A percentile compares a stretch with the other conserved stretches of the same genome.
Conservation (phyloP, 371 early-diverging fungal genomes). For the Syncephalastrum racemosum region DNA sequence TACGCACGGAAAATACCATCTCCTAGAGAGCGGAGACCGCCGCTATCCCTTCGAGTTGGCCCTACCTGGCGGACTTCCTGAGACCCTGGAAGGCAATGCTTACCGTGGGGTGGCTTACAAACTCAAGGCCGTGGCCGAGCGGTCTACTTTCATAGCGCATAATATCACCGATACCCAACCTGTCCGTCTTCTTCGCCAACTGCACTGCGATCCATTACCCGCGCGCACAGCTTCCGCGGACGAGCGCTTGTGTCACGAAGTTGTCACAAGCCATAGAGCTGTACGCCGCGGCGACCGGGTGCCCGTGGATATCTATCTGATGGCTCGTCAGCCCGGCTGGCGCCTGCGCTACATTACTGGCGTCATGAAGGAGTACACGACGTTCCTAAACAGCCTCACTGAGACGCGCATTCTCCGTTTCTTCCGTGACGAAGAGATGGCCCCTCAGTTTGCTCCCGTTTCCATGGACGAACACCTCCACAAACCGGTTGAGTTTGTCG, state of each 20-base stretch:
- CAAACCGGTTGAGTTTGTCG: conserved; percentile 21
- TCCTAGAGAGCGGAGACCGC: conserved; percentile 19
- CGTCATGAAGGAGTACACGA: conserved; percentile 43
- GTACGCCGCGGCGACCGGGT: conserved; percentile 35
- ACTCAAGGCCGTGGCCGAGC: conserved; percentile 36
- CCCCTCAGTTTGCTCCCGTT: conserved; percentile 2
- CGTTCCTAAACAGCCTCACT: conserved; percentile 13
- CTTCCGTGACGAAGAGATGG: conserved; percentile 24
- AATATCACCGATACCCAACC: conserved; percentile 24
- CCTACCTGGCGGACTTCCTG: conserved; percentile 37
- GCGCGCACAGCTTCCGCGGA: conserved; percentile 3
- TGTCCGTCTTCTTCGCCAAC: conserved; percentile 15
- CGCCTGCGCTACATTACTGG: conserved; percentile 33
- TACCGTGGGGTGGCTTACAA: conserved; percentile 38
- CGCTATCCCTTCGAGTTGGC: conserved; percentile 40
- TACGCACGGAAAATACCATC: conserved; percentile 17
- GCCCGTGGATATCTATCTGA: conserved; percentile 25
- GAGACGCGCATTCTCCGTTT: conserved; percentile 39
- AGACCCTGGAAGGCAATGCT: conserved; percentile 33
- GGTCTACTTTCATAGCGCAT: conserved; percentile 27
- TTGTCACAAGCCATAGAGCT: conserved; percentile 21
- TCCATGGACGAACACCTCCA: conserved; percentile 19
- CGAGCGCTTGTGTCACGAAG: conserved; percentile 18
- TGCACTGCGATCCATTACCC: conserved; percentile 9
- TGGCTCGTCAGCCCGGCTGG: conserved; percentile 16